phyloP scores from a whole-genome alignment of 1,284 basidiomycete genomes.

The Lignosus rhinocerotis region DNA sequence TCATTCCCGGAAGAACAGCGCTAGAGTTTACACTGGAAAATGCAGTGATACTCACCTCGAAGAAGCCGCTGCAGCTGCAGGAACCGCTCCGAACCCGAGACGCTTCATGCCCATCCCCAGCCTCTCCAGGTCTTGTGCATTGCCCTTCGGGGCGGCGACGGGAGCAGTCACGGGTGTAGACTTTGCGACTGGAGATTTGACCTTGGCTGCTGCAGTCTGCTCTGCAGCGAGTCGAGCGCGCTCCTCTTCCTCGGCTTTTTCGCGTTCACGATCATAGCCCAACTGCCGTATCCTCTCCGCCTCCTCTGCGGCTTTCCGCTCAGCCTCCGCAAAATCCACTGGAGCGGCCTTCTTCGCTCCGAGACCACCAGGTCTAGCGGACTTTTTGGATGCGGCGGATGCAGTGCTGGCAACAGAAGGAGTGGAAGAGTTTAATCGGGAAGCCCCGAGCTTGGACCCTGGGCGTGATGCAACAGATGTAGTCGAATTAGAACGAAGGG shows the following conservation, averaged over 20 bases:
- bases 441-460: slow-evolving; percentile 48
- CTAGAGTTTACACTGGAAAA: slow-evolving; percentile 2
- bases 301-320: slow-evolving; percentile 84
- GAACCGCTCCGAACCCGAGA: slow-evolving; percentile 86
- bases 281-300: slow-evolving; percentile 87
- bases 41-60: slow-evolving; percentile 42
- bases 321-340: slow-evolving; percentile 91
- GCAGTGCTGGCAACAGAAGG: slow-evolving; percentile 34
- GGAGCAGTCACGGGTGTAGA: slow-evolving; percentile 21
- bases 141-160: slow-evolving; percentile 36
- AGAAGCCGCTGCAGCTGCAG: slow-evolving; percentile 45
- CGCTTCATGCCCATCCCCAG: slow-evolving; percentile 81
- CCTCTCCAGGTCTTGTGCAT: slow-evolving; percentile 55
- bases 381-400: slow-evolving; percentile 50
- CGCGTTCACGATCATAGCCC: slow-evolving; percentile 83
- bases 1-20: slow-evolving; percentile 25
- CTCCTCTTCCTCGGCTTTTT: slow-evolving; percentile 70
- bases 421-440: slow-evolving; percentile 54
- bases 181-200: slow-evolving; percentile 31
- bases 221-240: slow-evolving; percentile 58
- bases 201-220: slow-evolving; percentile 37
- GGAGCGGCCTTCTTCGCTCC: slow-evolving; percentile 84
- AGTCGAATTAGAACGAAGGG: slow-evolving; percentile 47
- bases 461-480: slow-evolving; percentile 39
- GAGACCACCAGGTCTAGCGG: slow-evolving; percentile 73